Percentiles rank a stretch among this genome's conserved stretches.
Evolutionary conservation across 2,329 filamentous ascomycete species (phyloP).

Genomic region (Colletotrichum sp.): DNA sequence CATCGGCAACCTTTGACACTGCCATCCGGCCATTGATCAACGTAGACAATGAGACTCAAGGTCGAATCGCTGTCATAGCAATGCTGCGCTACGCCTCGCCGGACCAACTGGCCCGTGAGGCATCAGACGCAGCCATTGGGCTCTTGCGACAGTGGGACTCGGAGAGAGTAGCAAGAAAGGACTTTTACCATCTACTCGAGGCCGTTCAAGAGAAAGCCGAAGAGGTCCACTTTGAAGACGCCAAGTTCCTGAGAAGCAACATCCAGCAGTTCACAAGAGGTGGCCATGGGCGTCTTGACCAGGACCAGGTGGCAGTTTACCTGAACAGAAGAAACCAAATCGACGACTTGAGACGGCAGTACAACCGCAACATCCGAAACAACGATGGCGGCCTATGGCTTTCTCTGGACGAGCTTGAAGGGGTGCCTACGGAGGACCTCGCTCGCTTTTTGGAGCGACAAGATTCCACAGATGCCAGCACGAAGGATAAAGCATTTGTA

Average conservation of each 20-base stretch:
- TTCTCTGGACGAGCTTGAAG: background rate
- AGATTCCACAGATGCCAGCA: accelerated
- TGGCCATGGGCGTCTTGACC: background rate
- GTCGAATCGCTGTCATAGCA: background rate
- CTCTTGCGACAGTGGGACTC: background rate
- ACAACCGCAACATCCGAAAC: background rate
- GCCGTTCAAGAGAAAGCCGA: background rate
- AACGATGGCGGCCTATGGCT: background rate
- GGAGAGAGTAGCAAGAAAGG: background rate
- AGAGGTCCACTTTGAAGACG: background rate
- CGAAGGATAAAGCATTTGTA: background rate
- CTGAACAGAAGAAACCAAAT: background rate
- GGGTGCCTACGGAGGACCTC: background rate
- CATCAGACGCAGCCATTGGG: background rate
- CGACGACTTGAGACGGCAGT: background rate
- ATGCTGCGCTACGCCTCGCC: background rate
- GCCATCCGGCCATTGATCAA: background rate
- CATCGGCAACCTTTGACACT: background rate
- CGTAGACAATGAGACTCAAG: background rate
- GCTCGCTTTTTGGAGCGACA: background rate
- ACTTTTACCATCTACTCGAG: background rate
- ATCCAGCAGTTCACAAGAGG: background rate
- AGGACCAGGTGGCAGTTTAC: background rate
- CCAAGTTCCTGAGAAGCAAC: background rate
- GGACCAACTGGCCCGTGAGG: background rate